Evolutionary conservation across 108 stramenopile genomes (phyloP).

Genomic region (Pinguiococcus pyrenoidosus): DNA sequence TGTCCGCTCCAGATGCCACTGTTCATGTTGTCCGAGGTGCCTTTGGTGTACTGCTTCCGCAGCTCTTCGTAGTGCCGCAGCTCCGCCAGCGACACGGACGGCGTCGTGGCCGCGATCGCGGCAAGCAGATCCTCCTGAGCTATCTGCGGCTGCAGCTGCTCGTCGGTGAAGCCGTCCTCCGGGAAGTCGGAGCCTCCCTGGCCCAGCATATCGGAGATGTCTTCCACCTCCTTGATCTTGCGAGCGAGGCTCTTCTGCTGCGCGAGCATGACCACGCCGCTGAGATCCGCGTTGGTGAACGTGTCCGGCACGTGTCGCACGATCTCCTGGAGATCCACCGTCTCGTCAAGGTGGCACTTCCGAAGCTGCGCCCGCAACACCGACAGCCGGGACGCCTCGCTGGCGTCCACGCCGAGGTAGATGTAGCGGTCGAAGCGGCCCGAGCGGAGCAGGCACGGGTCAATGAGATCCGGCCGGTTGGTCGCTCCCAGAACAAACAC

Average conservation of each 20-base stretch:
- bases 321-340: conserved; percentile 37
- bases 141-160: conserved; percentile 7
- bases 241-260: conserved; percentile 52
- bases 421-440: conserved; percentile 33
- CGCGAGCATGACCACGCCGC: conserved; percentile 61
- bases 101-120: background rate
- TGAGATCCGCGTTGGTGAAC: conserved; percentile 82
- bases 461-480: conserved; percentile 29
- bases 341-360: conserved; percentile 62
- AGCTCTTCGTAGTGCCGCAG: conserved; percentile 20
- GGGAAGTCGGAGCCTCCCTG: conserved; percentile 2
- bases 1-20: too few species aligned
- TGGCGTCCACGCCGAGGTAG: conserved; percentile 67
- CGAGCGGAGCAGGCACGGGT: conserved; percentile 25
- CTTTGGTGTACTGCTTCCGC: conserved; percentile 20
- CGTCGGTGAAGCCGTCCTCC: conserved; percentile 5
- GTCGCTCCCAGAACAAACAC: conserved; percentile 34
- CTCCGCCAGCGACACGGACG: conserved; percentile 19
- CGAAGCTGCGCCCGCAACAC: conserved; percentile 68
- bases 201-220: conserved; percentile 1
- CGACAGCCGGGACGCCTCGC: conserved; percentile 45
- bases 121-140: conserved; percentile 14
- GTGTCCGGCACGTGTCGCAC: conserved; percentile 54
- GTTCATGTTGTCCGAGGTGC: too few species aligned
- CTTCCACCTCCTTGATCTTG: conserved; percentile 51